phyloP scores from a whole-genome alignment of 352 stramenopile species.

The Phytopythium ostracodes region DNA sequence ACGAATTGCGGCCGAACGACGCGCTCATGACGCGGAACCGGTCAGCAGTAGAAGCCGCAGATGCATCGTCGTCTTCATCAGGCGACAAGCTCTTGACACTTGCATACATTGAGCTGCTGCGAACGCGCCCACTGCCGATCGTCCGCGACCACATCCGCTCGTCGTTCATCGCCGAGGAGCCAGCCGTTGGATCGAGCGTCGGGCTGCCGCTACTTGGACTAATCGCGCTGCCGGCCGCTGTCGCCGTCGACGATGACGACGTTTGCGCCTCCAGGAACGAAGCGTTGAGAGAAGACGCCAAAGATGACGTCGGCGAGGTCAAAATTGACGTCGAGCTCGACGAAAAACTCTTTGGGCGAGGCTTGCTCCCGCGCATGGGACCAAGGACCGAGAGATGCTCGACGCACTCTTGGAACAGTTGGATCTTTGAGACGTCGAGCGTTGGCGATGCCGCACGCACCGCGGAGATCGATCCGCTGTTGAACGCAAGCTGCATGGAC shows the following conservation, averaged over 20 bases:
- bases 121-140: not conserved
- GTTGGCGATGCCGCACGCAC: conserved; percentile 46
- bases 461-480: conserved; percentile 34
- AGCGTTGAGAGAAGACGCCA: conserved; percentile 51
- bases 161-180: not conserved
- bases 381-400: conserved; percentile 12
- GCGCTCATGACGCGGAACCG: conserved; percentile 2
- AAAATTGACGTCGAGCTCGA: conserved; percentile 54
- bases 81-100: not conserved
- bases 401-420: conserved; percentile 54
- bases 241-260: conserved; percentile 1
- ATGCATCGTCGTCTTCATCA: not conserved
- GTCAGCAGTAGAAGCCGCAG: not conserved
- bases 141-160: conserved; percentile 3
- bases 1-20: not conserved
- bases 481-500: not conserved
- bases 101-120: conserved; percentile 6
- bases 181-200: not conserved
- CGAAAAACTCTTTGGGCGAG: conserved; percentile 58
- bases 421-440: conserved; percentile 58
- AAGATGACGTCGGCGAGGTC: conserved; percentile 67
- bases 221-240: not conserved
- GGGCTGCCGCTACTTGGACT: conserved; percentile 9
- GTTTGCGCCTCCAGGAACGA: conserved; percentile 43
- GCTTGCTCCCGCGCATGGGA: conserved; percentile 12